These are phyloP conservation scores for Alternaria burnsii DNA, from an alignment of 2,329 filamentous ascomycete species.

Conservation along the genomic window DNA sequence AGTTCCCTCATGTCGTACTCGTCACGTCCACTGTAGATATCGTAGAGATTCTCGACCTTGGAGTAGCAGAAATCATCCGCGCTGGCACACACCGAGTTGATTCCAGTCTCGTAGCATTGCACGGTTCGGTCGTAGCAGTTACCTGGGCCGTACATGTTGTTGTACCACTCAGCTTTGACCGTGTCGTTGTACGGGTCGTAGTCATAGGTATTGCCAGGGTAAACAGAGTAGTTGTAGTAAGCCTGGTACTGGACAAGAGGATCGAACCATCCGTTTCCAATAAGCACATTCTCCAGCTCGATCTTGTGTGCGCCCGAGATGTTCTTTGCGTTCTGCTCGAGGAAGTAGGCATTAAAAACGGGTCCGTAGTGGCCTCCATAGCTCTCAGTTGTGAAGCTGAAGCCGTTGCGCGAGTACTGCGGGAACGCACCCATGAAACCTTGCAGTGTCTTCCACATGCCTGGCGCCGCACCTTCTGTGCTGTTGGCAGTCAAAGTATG, in stretches of 20 bases:
- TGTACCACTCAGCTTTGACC: constrained; percentile 62
- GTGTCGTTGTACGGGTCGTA: constrained; percentile 62
- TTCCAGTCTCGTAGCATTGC: constrained; percentile 62
- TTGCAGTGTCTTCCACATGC: constrained; percentile 69
- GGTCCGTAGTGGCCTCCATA: constrained; percentile 69
- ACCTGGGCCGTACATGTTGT: constrained; percentile 67
- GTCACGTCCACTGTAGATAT: constrained; percentile 62
- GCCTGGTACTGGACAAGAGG: constrained; percentile 65
- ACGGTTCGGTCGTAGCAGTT: constrained; percentile 68
- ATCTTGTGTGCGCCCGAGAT: constrained; percentile 58
- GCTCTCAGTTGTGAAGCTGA: constrained; percentile 65
- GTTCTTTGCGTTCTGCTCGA: constrained; percentile 56
- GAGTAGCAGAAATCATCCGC: constrained; percentile 66
- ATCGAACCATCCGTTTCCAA: constrained; percentile 68
- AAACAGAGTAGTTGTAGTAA: constrained; percentile 67
- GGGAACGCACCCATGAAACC: constrained; percentile 70
- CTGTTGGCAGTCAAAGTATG: constrained; percentile 61
- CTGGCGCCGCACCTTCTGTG: constrained; percentile 63
- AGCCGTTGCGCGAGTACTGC: constrained; percentile 55
- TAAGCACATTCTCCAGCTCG: constrained; percentile 60
- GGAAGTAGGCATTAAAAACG: constrained; percentile 61
- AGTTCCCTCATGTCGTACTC: constrained; percentile 69
- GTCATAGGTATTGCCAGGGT: constrained; percentile 66
- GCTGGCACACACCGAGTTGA: constrained; percentile 60
- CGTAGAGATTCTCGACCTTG: constrained; percentile 63